A percentile compares a stretch with the other conserved stretches of the same genome.
These are phyloP conservation scores for Cyberlindnera subsufficiens DNA, from an alignment of 805 yeast genomes.

Conservation along the genomic window DNA sequence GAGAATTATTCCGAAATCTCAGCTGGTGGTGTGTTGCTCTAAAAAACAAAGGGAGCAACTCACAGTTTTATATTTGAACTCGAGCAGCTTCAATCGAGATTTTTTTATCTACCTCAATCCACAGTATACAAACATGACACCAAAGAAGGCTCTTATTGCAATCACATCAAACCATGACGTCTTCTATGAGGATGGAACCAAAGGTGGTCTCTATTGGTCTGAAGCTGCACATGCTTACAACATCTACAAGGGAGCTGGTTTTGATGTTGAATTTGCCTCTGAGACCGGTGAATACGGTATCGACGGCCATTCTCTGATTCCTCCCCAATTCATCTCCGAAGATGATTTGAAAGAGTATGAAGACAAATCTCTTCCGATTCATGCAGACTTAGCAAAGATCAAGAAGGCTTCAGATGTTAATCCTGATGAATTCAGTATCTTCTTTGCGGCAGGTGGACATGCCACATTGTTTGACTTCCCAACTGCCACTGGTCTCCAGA, in stretches of 20 bases:
- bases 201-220: slow-evolving; percentile 54
- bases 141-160: slow-evolving; percentile 36
- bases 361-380: slow-evolving; percentile 34
- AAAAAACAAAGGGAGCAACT: too few relatives aligned
- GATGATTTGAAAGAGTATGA: slow-evolving; percentile 37
- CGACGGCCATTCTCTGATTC: slow-evolving; percentile 47
- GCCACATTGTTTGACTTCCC: slow-evolving; percentile 57
- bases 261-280: slow-evolving; percentile 49
- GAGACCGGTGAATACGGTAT: slow-evolving; percentile 54
- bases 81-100: too few relatives aligned
- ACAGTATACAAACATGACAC: slow-evolving; percentile 8
- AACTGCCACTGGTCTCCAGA: slow-evolving; percentile 39
- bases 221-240: slow-evolving; percentile 59
- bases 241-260: slow-evolving; percentile 41
- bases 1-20: too few relatives aligned
- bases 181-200: slow-evolving; percentile 52
- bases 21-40: too few relatives aligned
- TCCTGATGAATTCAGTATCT: slow-evolving; percentile 43
- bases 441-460: slow-evolving; percentile 66
- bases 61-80: too few relatives aligned
- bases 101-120: background rate
- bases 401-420: slow-evolving; percentile 45
- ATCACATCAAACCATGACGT: slow-evolving; percentile 35
- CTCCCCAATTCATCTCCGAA: slow-evolving; percentile 33
- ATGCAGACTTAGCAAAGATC: slow-evolving; percentile 30